Percentiles rank a stretch among this genome's conserved stretches.
These are phyloP conservation scores for Syzygium aqueum DNA, from an alignment of 345 rosid genomes.

Conservation along the genomic window DNA sequence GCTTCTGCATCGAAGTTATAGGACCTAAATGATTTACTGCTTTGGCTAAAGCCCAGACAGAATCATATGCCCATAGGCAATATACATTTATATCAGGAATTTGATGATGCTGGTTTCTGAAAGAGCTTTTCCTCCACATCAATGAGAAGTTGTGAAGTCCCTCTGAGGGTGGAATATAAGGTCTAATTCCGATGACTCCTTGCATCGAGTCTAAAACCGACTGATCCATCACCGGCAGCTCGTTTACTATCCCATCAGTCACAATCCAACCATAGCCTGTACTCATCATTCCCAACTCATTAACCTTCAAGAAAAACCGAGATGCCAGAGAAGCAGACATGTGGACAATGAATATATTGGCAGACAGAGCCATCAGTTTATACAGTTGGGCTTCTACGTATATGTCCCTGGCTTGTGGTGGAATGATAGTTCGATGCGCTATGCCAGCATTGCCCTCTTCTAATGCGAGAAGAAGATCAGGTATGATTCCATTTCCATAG, in stretches of 20 bases:
- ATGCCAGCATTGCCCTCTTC: not conserved
- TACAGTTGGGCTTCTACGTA: not conserved
- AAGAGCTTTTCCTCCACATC: not conserved
- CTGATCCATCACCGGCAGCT: not conserved
- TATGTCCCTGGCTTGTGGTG: not conserved
- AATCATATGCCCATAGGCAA: conserved; percentile 31
- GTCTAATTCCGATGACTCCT: not conserved
- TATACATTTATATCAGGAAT: not conserved
- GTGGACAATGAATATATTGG: not conserved
- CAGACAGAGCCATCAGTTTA: not conserved
- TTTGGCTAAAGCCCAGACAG: conserved; percentile 22
- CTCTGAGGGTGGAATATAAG: not conserved
- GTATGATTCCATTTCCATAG: not conserved
- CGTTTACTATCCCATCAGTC: not conserved
- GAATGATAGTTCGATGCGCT: not conserved
- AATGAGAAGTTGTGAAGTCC: not conserved
- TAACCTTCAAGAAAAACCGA: not conserved
- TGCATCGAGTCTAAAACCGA: not conserved
- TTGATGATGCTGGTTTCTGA: not conserved
- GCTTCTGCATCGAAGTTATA: not conserved
- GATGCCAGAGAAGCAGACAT: not conserved
- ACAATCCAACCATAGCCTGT: not conserved
- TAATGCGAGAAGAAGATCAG: not conserved
- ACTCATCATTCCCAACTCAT: not conserved
- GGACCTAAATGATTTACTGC: conserved; percentile 6